Evolutionary conservation across 129 eudicot genomes (phyloP).

Genomic region (Artemisia annua): DNA sequence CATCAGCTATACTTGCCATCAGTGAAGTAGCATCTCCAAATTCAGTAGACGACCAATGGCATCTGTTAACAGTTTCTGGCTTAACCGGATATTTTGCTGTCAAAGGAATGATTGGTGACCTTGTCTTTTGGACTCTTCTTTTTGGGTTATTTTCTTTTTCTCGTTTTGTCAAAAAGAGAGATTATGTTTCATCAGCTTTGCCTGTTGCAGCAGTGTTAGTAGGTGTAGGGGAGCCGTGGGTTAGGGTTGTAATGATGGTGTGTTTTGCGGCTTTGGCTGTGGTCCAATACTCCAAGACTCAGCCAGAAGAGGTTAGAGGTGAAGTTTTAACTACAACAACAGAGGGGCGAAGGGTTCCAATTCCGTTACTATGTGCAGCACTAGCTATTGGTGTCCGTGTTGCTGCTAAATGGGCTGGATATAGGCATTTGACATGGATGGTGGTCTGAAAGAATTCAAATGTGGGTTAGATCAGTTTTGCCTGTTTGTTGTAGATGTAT

Average conservation of each 20-base stretch:
- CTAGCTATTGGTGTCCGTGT: slow-evolving; percentile 79
- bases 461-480: slow-evolving; percentile 22
- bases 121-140: slow-evolving; percentile 62
- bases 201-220: slow-evolving; percentile 81
- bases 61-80: slow-evolving; percentile 69
- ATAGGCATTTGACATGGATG: slow-evolving; percentile 97
- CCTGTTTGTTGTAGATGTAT: slow-evolving; percentile 21
- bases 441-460: slow-evolving; percentile 43
- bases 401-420: slow-evolving; percentile 90
- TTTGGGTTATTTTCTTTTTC: slow-evolving; percentile 59
- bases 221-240: slow-evolving; percentile 95
- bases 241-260: slow-evolving; percentile 50
- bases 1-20: slow-evolving; percentile 67
- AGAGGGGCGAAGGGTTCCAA: slow-evolving; percentile 52
- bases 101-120: slow-evolving; percentile 63
- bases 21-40: slow-evolving; percentile 71
- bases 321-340: slow-evolving; percentile 19
- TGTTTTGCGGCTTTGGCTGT: slow-evolving; percentile 56
- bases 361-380: slow-evolving; percentile 77
- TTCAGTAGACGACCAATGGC: slow-evolving; percentile 75
- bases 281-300: slow-evolving; percentile 43
- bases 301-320: slow-evolving; percentile 27
- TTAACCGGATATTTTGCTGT: slow-evolving; percentile 73
- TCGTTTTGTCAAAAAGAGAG: slow-evolving; percentile 63
- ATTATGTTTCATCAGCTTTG: slow-evolving; percentile 72